phyloP scores from a whole-genome alignment of 2,329 filamentous ascomycete species.

The Beauveria scarabaeidicola region DNA sequence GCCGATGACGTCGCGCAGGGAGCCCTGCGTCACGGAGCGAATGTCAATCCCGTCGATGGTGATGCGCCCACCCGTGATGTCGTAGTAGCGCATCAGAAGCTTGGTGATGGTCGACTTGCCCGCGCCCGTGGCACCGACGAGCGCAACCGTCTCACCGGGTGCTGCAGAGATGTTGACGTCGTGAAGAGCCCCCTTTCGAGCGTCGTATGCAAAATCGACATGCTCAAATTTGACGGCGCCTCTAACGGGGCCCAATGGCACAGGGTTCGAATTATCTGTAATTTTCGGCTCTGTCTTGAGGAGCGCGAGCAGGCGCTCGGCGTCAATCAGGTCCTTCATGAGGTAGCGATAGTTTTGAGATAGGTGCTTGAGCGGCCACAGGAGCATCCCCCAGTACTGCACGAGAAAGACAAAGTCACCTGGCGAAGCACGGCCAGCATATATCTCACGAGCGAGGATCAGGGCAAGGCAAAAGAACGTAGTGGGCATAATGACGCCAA shows the following conservation, averaged over 20 bases:
- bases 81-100: slow-evolving; percentile 44
- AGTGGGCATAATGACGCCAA: slow-evolving; percentile 37
- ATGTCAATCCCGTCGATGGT: slow-evolving; percentile 38
- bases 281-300: slow-evolving; percentile 23
- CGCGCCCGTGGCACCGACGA: slow-evolving; percentile 37
- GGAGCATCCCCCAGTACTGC: slow-evolving; percentile 46
- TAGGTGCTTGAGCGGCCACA: slow-evolving; percentile 26
- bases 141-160: slow-evolving; percentile 37
- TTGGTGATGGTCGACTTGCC: slow-evolving; percentile 42
- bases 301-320: slow-evolving; percentile 36
- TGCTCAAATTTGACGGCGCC: neutral
- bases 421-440: slow-evolving; percentile 28
- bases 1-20: slow-evolving; percentile 33
- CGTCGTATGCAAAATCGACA: slow-evolving; percentile 21
- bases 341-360: slow-evolving; percentile 34
- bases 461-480: slow-evolving; percentile 30
- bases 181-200: slow-evolving; percentile 28
- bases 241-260: slow-evolving; percentile 17
- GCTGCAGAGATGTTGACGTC: slow-evolving; percentile 33
- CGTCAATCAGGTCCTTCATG: slow-evolving; percentile 37
- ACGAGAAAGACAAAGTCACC: slow-evolving; percentile 54
- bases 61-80: slow-evolving; percentile 36
- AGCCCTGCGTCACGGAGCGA: slow-evolving; percentile 30
- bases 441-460: slow-evolving; percentile 39
- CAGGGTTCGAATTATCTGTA: slow-evolving; percentile 32